These are phyloP conservation scores for Fusarium udum DNA, from an alignment of 2,329 filamentous ascomycete genomes.

Conservation along the genomic window DNA sequence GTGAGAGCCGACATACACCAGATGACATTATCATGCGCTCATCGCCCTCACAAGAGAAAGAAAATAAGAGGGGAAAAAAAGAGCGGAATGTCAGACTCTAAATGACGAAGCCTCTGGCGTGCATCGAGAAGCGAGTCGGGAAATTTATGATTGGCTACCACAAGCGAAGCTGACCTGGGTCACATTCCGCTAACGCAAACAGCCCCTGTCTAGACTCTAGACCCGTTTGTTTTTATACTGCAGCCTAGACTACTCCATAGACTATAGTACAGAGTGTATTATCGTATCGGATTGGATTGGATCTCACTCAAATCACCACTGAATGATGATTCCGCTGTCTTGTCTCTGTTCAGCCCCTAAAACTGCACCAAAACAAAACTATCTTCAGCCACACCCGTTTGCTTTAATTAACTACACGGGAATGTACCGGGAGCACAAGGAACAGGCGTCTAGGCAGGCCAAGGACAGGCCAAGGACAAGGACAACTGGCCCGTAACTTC, in stretches of 20 bases:
- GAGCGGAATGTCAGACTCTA: conserved; percentile 29
- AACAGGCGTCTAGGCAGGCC: neutral
- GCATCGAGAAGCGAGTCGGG: conserved; percentile 45
- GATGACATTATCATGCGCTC: neutral
- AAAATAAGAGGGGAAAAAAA: neutral
- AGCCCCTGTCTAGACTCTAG: conserved; percentile 17
- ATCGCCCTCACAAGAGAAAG: neutral
- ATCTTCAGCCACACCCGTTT: conserved; percentile 23
- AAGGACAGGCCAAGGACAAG: neutral
- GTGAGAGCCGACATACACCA: neutral
- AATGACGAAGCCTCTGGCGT: conserved; percentile 32
- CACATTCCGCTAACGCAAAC: conserved; percentile 37
- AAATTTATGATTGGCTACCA: conserved; percentile 43
- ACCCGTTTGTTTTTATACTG: neutral
- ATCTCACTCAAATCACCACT: neutral
- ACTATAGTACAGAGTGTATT: neutral
- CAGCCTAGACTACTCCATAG: neutral
- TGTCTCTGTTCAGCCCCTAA: neutral
- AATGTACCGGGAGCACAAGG: neutral
- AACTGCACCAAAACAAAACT: neutral
- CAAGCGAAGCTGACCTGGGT: conserved; percentile 42
- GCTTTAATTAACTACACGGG: neutral
- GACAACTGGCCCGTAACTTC: conserved; percentile 6
- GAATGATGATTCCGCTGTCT: neutral
- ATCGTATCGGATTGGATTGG: neutral